phyloP scores from a whole-genome alignment of 768 basidiomycete genomes.

The Auricularia heimuer region DNA sequence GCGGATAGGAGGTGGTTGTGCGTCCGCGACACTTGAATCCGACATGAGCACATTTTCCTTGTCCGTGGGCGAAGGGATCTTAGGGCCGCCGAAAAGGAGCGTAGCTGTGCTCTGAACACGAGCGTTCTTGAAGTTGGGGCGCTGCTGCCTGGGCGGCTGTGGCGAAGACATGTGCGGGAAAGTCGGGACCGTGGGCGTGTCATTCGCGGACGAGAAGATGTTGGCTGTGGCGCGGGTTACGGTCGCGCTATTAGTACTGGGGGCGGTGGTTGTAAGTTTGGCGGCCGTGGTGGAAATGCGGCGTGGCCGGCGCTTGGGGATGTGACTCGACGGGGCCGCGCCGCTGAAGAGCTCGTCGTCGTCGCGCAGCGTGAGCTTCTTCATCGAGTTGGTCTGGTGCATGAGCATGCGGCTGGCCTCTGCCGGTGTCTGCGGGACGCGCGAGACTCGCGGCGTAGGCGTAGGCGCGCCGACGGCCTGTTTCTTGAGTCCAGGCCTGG shows the following conservation, averaged over 20 bases:
- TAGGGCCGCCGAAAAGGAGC: not conserved
- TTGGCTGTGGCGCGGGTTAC: constrained; percentile 33
- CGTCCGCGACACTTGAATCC: constrained; percentile 11
- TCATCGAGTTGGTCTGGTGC: constrained; percentile 57
- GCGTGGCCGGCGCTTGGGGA: constrained; percentile 23
- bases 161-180: constrained; percentile 5
- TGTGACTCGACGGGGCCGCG: constrained; percentile 2
- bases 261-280: constrained; percentile 42
- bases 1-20: constrained; percentile 63
- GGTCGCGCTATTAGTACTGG: constrained; percentile 16
- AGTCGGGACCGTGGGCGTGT: constrained; percentile 22
- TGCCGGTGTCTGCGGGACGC: constrained; percentile 43
- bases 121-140: constrained; percentile 36
- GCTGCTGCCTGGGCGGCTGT: constrained; percentile 20
- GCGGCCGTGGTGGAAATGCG: constrained; percentile 29
- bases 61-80: constrained; percentile 17
- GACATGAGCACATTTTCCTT: not conserved
- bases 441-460: constrained; percentile 9
- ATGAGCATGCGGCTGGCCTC: constrained; percentile 42
- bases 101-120: constrained; percentile 32
- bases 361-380: constrained; percentile 50
- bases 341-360: not conserved
- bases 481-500: not conserved
- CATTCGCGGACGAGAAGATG: constrained; percentile 16
- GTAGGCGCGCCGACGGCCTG: not conserved